These are phyloP conservation scores for Colletotrichum sp. DNA, from an alignment of 2,329 filamentous ascomycete genomes.

Conservation along the genomic window DNA sequence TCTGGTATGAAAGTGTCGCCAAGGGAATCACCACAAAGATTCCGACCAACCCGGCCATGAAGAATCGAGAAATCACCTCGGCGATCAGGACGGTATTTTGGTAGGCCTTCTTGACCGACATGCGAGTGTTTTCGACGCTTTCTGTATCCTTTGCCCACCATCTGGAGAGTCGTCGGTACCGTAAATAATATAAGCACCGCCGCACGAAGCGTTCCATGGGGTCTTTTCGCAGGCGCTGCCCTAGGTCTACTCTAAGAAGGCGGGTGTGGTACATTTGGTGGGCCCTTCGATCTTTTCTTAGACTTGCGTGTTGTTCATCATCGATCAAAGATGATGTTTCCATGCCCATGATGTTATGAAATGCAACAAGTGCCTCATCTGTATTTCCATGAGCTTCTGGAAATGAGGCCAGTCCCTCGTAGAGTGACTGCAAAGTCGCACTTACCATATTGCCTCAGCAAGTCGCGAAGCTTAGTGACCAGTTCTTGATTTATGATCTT, in stretches of 20 bases:
- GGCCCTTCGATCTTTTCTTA: neutral
- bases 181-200: neutral
- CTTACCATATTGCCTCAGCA: neutral
- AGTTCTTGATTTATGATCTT: neutral
- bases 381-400: neutral
- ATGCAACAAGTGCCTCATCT: neutral
- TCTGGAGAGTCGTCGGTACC: neutral
- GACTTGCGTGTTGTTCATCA: neutral
- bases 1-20: neutral
- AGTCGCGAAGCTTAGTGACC: neutral
- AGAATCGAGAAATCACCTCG: neutral
- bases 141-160: neutral
- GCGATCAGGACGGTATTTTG: neutral
- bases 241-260: neutral
- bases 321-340: neutral
- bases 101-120: neutral
- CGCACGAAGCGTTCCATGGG: neutral
- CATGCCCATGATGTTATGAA: neutral
- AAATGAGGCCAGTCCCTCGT: fast-evolving
- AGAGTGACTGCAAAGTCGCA: neutral
- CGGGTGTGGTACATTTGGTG: neutral
- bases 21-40: neutral
- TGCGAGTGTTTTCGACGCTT: neutral
- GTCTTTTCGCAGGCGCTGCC: neutral
- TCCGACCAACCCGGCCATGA: neutral